Conservation (phyloP, 352 stramenopile species). For the Aphanomyces cochlioides region DNA sequence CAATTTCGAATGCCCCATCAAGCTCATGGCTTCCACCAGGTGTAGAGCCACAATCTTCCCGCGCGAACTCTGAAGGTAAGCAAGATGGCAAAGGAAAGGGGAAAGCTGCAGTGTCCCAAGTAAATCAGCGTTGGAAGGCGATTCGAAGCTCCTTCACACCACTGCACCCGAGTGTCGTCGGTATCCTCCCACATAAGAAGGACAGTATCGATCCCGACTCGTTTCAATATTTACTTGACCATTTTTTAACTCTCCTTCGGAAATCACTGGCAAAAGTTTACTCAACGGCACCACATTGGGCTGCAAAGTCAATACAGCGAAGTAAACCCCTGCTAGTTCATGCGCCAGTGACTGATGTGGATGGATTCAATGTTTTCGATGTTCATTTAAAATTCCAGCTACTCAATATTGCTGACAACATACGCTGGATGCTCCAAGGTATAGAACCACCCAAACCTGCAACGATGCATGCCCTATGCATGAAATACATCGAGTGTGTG, state of each 20-base stretch:
- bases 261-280: constrained; percentile 16
- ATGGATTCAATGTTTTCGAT: constrained; percentile 8
- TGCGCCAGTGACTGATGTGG: not conserved
- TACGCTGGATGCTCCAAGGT: constrained; percentile 15
- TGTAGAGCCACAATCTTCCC: not conserved
- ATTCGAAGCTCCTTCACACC: constrained; percentile 14
- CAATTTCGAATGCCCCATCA: constrained; percentile 34
- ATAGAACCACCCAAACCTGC: not conserved
- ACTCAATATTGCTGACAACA: constrained; percentile 9
- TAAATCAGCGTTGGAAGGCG: not conserved
- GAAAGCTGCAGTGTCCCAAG: not conserved
- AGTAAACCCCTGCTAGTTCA: not conserved
- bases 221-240: constrained; percentile 11
- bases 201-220: constrained; percentile 25
- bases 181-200: constrained; percentile 6
- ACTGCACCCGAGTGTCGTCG: constrained; percentile 17
- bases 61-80: not conserved
- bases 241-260: constrained; percentile 9
- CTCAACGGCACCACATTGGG: constrained; percentile 4
- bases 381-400: constrained; percentile 11
- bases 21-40: constrained; percentile 39
- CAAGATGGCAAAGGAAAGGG: constrained; percentile 25
- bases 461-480: not conserved
- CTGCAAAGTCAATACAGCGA: not conserved
- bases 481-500: constrained; percentile 25